Evolutionary conservation across 495 filamentous ascomycete genomes (phyloP), one percentile per base, ranked within the genome.

Genomic region (Lasiosphaeria ovina): DNA sequence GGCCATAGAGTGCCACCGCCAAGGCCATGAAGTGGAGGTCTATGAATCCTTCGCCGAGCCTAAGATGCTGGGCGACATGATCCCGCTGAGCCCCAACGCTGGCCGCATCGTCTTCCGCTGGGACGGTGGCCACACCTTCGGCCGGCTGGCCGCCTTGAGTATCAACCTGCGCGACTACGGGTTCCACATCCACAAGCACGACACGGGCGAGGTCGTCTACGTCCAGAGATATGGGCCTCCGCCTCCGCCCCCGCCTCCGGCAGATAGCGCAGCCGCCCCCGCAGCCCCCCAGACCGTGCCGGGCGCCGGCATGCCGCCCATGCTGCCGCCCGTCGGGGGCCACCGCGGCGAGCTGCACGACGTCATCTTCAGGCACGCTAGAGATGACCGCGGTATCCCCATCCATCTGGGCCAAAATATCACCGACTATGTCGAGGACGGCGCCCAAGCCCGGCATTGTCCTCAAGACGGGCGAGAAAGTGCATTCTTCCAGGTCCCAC

Each of bases 51-150:
- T 85, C 58, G 78, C 81, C 16, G 76, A 81, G 60, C 78, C 86
- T 51, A 85, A 85, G 63, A 64, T 72, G 2, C 75, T 86, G 0
- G 84, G 84, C 52, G 84, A 87, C 67, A 86, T 87, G 61, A 87
- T 87, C 61, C 85, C 83, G 34, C 85, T 87, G 44, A 83, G 84
- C 5, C 76, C 82, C 24, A 87, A 87, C 65, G 83, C 77, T 35
- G 81, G 82, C 0, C 78, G 80, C 52, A 84, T 85, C 63, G 81
- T 79, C 59, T 60, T 75, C 34, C 78, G 80, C 3, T 85, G 83
- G 83, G 69, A 70, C 3, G 68, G 75, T 61, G 81, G 78, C 24
- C 66, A 66, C 40, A 75, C 86, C 35, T 75, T 74, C 11, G 61
- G 67, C 16, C 72, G 76, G 35, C 71, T 85, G 69, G 74, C 77